phyloP scores from a whole-genome alignment of 2,329 filamentous ascomycete genomes.

The Blastomyces parvus region DNA sequence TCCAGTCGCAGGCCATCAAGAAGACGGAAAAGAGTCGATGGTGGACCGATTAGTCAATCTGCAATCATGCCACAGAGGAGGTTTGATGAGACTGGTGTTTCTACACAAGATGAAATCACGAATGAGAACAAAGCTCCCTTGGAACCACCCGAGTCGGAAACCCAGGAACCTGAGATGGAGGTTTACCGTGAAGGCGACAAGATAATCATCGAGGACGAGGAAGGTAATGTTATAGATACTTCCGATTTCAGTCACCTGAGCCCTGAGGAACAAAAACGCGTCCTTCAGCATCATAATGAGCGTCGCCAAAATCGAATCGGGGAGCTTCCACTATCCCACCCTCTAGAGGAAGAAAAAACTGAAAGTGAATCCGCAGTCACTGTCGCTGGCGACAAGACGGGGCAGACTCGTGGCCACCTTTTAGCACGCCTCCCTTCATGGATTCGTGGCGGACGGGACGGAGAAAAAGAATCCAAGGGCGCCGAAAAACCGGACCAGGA shows the following conservation, averaged over 20 bases:
- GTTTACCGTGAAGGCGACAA: slow-evolving; percentile 73
- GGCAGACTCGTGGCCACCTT: slow-evolving; percentile 30
- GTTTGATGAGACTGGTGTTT: slow-evolving; percentile 19
- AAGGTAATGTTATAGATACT: slow-evolving; percentile 74
- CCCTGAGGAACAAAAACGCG: slow-evolving; percentile 54
- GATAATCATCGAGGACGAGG: slow-evolving; percentile 71
- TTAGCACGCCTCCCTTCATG: slow-evolving; percentile 41
- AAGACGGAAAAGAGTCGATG: slow-evolving; percentile 59
- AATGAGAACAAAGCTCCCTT: slow-evolving; percentile 21
- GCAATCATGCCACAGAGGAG: slow-evolving; percentile 63
- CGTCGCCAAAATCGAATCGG: slow-evolving; percentile 45
- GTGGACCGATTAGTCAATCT: slow-evolving; percentile 80
- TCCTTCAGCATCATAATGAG: slow-evolving; percentile 39
- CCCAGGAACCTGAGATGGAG: slow-evolving; percentile 43
- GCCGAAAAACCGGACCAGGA: slow-evolving; percentile 26
- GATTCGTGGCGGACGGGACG: slow-evolving; percentile 36
- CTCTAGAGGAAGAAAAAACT: slow-evolving; percentile 35
- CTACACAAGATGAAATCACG: slow-evolving; percentile 17
- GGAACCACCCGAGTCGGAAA: neutral
- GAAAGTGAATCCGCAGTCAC: slow-evolving; percentile 37
- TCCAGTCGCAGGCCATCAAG: slow-evolving; percentile 43
- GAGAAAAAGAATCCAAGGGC: slow-evolving; percentile 21
- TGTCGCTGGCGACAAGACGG: slow-evolving; percentile 25
- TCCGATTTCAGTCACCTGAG: slow-evolving; percentile 41
- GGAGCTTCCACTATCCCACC: slow-evolving; percentile 39